Conservation (phyloP, 2,329 filamentous ascomycete genomes). For the Phialemonium atrogriseum region DNA sequence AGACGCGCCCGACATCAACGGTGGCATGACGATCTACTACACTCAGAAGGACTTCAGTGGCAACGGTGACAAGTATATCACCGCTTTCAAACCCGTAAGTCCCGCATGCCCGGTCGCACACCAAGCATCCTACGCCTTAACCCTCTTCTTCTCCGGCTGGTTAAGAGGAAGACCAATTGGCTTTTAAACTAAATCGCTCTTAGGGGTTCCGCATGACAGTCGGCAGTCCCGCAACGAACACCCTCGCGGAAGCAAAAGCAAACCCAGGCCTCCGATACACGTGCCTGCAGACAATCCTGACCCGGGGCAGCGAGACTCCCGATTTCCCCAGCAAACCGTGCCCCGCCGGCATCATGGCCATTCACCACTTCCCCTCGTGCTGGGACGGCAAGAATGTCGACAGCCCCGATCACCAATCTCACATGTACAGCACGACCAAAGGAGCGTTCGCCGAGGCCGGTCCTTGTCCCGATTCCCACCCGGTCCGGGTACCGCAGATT, state of each 20-base stretch:
- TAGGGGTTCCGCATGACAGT: slow-evolving; percentile 6
- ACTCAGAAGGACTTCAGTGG: slow-evolving; percentile 17
- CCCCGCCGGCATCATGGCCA: slow-evolving; percentile 6
- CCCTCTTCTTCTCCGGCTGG: too few relatives aligned
- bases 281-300: slow-evolving; percentile 6
- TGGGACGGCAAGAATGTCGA: slow-evolving; percentile 54
- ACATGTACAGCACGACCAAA: slow-evolving; percentile 29
- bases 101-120: background rate
- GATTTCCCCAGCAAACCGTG: slow-evolving; percentile 6
- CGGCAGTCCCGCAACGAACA: slow-evolving; percentile 8
- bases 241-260: background rate
- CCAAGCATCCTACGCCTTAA: too few relatives aligned
- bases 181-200: slow-evolving; percentile 4
- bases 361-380: slow-evolving; percentile 26
- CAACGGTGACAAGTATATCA: slow-evolving; percentile 3
- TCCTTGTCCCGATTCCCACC: slow-evolving; percentile 25
- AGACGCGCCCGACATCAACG: slow-evolving; percentile 4
- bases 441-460: slow-evolving; percentile 18
- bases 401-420: slow-evolving; percentile 36
- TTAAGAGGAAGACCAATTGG: too few relatives aligned
- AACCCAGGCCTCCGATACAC: slow-evolving; percentile 6
- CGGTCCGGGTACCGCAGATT: slow-evolving; percentile 25
- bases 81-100: slow-evolving; percentile 3
- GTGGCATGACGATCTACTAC: slow-evolving; percentile 3
- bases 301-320: slow-evolving; percentile 5